These are phyloP conservation scores for Piromyces finnis DNA, from an alignment of 192 early-diverging fungal genomes.

Conservation along the genomic window DNA sequence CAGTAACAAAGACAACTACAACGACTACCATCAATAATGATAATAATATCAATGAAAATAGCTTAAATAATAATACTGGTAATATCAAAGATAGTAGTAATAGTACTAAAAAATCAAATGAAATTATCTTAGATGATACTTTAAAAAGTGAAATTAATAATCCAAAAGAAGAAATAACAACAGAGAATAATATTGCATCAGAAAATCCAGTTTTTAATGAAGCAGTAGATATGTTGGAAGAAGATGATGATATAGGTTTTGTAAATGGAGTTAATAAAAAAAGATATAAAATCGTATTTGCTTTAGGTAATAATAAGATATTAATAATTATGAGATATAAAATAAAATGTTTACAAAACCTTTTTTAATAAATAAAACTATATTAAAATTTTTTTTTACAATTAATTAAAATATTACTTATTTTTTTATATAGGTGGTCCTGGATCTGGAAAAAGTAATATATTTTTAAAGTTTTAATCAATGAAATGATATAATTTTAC, in stretches of 20 bases:
- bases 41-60: not conserved
- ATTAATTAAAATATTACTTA: too few species aligned
- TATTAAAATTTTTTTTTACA: too few species aligned
- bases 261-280: not conserved
- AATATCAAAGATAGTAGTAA: not conserved
- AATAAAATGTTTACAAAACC: too few species aligned
- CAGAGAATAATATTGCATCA: not conserved
- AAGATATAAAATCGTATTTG: not conserved
- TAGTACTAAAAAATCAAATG: not conserved
- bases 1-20: not conserved
- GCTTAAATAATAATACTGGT: not conserved
- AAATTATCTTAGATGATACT: not conserved
- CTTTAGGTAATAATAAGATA: not conserved
- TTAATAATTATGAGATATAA: too few species aligned
- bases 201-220: not conserved
- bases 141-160: not conserved
- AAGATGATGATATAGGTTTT: not conserved
- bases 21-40: not conserved
- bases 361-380: too few species aligned
- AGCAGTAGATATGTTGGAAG: not conserved
- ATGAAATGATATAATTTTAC: not conserved
- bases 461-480: too few species aligned
- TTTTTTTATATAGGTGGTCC: too few species aligned
- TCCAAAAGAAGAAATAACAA: not conserved
- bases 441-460: too few species aligned